Conservation (phyloP, 306 rosid species). For the Cicer cuneatum region DNA sequence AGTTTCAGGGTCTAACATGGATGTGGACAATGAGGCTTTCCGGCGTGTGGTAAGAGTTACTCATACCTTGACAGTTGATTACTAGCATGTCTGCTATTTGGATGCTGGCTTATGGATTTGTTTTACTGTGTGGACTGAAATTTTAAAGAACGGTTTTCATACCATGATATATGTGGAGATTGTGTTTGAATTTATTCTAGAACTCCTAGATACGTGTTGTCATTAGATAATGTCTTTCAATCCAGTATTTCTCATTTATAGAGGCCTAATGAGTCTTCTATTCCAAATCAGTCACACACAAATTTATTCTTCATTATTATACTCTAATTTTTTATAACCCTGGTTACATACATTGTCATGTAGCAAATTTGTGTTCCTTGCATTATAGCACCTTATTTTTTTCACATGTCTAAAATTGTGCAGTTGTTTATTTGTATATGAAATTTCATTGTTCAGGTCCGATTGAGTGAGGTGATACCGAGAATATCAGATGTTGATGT, state of each 20-base stretch:
- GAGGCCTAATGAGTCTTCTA: conserved; percentile 11
- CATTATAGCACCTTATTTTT: conserved; percentile 26
- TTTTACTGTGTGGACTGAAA: conserved; percentile 33
- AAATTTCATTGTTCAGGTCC: conserved; percentile 60
- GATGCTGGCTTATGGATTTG: conserved; percentile 27
- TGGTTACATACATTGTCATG: not conserved
- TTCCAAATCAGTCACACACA: conserved; percentile 1
- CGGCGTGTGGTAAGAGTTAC: conserved; percentile 68
- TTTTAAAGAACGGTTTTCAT: conserved; percentile 16
- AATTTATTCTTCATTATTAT: not conserved
- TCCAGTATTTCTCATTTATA: conserved; percentile 8
- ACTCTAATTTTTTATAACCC: conserved; percentile 26
- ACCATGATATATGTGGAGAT: conserved; percentile 11
- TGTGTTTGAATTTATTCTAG: conserved; percentile 4
- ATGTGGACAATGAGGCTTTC: conserved; percentile 85
- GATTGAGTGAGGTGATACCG: conserved; percentile 65
- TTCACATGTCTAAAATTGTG: conserved; percentile 2
- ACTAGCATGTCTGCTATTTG: conserved; percentile 8
- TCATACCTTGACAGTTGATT: conserved; percentile 28
- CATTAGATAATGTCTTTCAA: conserved; percentile 29
- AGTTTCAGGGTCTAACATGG: conserved; percentile 83
- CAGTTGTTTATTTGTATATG: conserved; percentile 39
- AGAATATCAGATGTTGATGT: conserved; percentile 80
- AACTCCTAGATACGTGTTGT: conserved; percentile 3
- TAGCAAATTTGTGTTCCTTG: conserved; percentile 34